Base-by-base conservation (phyloP, 768 basidiomycete genomes). In the Termitomyces heimii region DNA sequence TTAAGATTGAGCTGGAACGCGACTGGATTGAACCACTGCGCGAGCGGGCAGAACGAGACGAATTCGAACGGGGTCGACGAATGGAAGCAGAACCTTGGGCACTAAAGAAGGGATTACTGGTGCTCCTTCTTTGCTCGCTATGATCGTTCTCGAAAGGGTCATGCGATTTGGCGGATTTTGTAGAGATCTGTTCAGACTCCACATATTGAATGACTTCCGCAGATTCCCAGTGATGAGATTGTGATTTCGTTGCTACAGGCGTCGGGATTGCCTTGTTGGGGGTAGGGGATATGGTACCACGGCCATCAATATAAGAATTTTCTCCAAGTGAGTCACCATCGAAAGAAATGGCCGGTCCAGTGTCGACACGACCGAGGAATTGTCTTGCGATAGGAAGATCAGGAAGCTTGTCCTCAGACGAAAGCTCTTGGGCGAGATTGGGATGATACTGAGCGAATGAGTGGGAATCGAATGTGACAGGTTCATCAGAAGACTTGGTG, bases 171-270 rank as follows among this genome's bases (percentile, higher is more conserved):
- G 20, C 28, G 35, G 52, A 5, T 20, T 42, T 47, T 75, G 67
- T 45, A 70, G 61, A 31, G 70, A 58, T 44, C 69, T 67, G 31
- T 67, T 71, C 47, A 1, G 55, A 49, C 32, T 78, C 75, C 46
- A 68, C 61, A 49, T 71, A 72, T 54, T 80, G 71, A 51, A 86
- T 61, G 20, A 88, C 82, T 63, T 87, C 83, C 3, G 86, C 86
- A 8, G 83, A 84, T 67, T 89, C 82, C 87, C 87, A 89, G 47
- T 68, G 76, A 70, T 89, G 87, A 2, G 71, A 66, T 16, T 76
- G 70, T 1, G 81, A 77, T 4, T 70, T 63, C 28, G 75, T 82
- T 13, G 84, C 80, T 8, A 74, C 73, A 46, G 88, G 87, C 5
- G 87, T 89, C 60, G 79, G 81, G 65, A 82, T 83, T 34, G 82